phyloP scores from a whole-genome alignment of 2,329 filamentous ascomycete species.

The Colletotrichum sp. region DNA sequence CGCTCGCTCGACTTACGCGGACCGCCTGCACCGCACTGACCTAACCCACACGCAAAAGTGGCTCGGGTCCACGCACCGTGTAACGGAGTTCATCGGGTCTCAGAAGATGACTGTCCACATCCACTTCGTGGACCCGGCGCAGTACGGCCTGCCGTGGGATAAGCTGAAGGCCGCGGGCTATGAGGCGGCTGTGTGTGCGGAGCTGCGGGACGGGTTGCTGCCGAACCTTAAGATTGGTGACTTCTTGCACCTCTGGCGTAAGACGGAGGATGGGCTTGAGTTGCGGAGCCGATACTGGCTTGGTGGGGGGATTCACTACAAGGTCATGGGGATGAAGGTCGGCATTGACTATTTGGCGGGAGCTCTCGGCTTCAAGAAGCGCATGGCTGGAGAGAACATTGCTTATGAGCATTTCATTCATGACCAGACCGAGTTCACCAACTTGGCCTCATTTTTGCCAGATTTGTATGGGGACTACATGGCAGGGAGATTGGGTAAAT shows the following conservation, averaged over 20 bases:
- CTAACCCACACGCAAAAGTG: conserved; percentile 17
- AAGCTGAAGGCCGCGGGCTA: conserved; percentile 9
- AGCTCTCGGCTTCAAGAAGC: conserved; percentile 1
- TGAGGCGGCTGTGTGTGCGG: conserved; percentile 6
- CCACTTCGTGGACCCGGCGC: conserved; percentile 14
- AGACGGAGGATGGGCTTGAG: conserved; percentile 8
- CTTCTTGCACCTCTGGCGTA: conserved; percentile 15
- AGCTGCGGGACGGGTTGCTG: neutral
- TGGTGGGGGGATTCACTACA: conserved; percentile 9
- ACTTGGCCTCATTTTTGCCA: conserved; percentile 8
- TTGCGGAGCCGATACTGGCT: conserved; percentile 15
- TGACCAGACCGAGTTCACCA: conserved; percentile 16
- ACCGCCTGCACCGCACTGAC: conserved; percentile 10
- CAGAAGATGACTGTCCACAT: conserved; percentile 11
- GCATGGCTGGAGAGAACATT: conserved; percentile 5
- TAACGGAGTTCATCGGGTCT: conserved; percentile 13
- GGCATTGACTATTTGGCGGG: conserved; percentile 13
- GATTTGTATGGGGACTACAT: conserved; percentile 1
- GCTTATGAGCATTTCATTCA: conserved; percentile 18
- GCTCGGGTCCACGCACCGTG: conserved; percentile 17
- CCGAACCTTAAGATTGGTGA: conserved; percentile 15
- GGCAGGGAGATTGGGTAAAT: neutral
- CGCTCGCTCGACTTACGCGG: conserved; percentile 3
- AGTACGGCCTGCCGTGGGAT: conserved; percentile 13
- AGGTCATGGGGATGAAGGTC: conserved; percentile 3